phyloP scores from a whole-genome alignment of 1,284 basidiomycete species.

The Ganoderma sp. region DNA sequence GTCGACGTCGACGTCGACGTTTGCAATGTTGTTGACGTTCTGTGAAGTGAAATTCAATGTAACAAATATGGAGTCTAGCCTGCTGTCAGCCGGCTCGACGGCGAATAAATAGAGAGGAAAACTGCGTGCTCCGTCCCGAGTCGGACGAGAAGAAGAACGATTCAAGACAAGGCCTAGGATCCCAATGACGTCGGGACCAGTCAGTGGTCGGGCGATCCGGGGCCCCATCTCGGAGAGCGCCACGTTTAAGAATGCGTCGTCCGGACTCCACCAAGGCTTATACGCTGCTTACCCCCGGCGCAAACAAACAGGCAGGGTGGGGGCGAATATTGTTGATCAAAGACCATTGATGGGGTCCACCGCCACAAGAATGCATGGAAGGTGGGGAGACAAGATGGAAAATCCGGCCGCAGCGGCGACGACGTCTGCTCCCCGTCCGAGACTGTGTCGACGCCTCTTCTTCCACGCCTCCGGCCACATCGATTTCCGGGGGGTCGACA shows the following conservation, averaged over 20 bases:
- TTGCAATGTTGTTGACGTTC: not conserved
- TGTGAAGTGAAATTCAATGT: not conserved
- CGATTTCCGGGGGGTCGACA: conserved; percentile 15
- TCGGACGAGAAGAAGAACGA: not conserved
- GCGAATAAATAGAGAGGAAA: too few relatives aligned
- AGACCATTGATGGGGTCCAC: conserved; percentile 7
- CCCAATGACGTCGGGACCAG: not conserved
- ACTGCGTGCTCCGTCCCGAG: not conserved
- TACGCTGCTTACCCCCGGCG: not conserved
- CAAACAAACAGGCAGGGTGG: not conserved
- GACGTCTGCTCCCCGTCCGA: not conserved
- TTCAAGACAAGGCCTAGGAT: not conserved
- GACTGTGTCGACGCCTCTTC: not conserved
- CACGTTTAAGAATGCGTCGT: too few relatives aligned
- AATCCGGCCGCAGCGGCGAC: not conserved
- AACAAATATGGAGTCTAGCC: not conserved
- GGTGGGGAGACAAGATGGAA: not conserved
- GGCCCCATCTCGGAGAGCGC: not conserved
- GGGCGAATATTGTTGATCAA: not conserved
- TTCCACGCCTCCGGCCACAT: not conserved
- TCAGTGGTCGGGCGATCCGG: not conserved
- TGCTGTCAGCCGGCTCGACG: too few relatives aligned
- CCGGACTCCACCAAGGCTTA: not conserved
- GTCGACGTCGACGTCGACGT: not conserved
- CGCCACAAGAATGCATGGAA: conserved; percentile 20